phyloP scores from a whole-genome alignment of 164 flowering plant species.

The Chimonanthus praecox region DNA sequence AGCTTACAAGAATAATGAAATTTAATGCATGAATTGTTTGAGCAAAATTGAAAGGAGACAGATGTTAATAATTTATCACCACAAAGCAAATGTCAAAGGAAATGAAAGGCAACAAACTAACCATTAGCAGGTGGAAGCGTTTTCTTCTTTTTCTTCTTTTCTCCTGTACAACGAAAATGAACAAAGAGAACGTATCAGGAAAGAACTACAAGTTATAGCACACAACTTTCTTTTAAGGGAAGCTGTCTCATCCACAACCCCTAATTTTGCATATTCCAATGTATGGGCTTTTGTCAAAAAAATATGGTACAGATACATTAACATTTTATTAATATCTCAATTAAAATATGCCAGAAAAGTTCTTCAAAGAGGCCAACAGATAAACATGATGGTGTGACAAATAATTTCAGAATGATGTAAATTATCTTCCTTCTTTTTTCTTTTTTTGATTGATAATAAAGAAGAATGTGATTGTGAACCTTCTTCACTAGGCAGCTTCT shows the following conservation, averaged over 20 bases:
- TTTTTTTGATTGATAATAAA: neutral
- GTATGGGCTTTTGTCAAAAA: no score
- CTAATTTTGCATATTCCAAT: no score
- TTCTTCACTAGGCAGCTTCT: constrained; percentile 53
- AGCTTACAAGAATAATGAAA: no score
- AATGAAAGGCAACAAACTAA: constrained; percentile 18
- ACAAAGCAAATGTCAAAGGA: no score
- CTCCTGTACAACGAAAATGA: constrained; percentile 29
- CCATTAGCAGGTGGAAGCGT: constrained; percentile 59
- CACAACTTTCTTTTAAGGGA: neutral
- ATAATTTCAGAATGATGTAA: neutral
- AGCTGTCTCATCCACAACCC: no score
- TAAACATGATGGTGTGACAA: no score
- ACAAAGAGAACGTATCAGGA: neutral
- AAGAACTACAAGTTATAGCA: neutral
- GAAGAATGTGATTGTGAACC: neutral
- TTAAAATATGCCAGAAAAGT: neutral
- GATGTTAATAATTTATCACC: no score
- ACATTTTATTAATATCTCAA: neutral
- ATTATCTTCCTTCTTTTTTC: neutral
- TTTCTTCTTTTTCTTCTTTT: constrained; percentile 85
- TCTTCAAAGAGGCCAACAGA: neutral
- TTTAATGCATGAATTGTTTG: no score
- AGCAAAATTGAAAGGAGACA: no score
- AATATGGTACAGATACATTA: neutral